A percentile compares a stretch with the other conserved stretches of the same genome.
These are phyloP conservation scores for Hymenoscyphus occultus DNA, from an alignment of 2,329 filamentous ascomycete genomes.

Conservation along the genomic window DNA sequence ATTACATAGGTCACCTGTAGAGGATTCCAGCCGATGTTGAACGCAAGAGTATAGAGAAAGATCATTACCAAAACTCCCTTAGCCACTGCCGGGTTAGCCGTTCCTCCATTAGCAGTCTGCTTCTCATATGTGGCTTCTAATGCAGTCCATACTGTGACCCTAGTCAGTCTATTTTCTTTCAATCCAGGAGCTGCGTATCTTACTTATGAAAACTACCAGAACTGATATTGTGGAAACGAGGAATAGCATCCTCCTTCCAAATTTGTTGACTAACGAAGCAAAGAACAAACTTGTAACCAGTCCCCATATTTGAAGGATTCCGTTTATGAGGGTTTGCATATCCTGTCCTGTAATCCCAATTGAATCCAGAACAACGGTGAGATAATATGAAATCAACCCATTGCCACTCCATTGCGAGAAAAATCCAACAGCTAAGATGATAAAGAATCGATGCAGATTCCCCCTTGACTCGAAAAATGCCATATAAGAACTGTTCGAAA, in stretches of 20 bases:
- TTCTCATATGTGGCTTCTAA: conserved; percentile 25
- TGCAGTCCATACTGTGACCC: conserved; percentile 22
- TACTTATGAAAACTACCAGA: conserved; percentile 23
- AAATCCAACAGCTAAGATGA: conserved; percentile 21
- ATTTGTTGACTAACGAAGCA: conserved; percentile 24
- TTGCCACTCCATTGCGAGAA: conserved; percentile 28
- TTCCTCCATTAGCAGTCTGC: conserved; percentile 10
- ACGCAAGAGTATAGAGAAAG: conserved; percentile 46
- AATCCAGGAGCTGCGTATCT: background rate
- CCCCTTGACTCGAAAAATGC: conserved; percentile 27
- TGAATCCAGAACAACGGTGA: conserved; percentile 25
- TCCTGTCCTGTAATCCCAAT: conserved; percentile 25
- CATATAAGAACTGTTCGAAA: conserved; percentile 38
- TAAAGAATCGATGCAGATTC: conserved; percentile 25
- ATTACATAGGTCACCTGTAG: conserved; percentile 27
- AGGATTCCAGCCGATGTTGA: conserved; percentile 32
- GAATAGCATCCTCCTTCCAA: conserved; percentile 25
- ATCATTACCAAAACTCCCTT: conserved; percentile 35
- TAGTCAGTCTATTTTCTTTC: background rate
- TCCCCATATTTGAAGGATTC: conserved; percentile 25
- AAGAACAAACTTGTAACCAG: conserved; percentile 24
- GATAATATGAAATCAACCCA: conserved; percentile 28
- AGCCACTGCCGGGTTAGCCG: conserved; percentile 14
- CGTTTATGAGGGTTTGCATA: conserved; percentile 27
- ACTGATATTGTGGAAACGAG: conserved; percentile 22